Base-by-base conservation (phyloP, 129 eudicot genomes). In the Mikania micrantha region DNA sequence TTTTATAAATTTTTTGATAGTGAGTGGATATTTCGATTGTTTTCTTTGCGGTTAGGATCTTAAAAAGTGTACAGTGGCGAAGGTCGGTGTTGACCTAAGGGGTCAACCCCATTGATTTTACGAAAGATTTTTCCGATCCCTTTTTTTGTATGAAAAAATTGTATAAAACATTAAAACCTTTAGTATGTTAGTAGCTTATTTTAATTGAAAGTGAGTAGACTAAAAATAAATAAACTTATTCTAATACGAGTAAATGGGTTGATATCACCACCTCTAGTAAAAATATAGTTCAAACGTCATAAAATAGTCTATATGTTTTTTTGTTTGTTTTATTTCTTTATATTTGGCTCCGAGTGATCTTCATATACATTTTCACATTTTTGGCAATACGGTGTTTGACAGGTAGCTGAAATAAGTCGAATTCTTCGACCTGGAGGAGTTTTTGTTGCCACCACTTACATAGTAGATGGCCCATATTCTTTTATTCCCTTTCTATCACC, bases 371-470 rank as follows among this genome's bases (percentile, higher is more conserved):
- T 27, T 58, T 71, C 10, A 63, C 31, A 71, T 58, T 19, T 24
- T 44, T 74, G 24, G 32, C 7, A 1, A 44, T 22, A 16, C 21
- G 7, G 2, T 66, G 60, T 63, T 31, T 61, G 61, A 66, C 85
- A 91, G 98, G 94, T 91, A 19, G 98, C 98, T 75, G 98, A 91
- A 82, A 78, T 91, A 64, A 88, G 95, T 74, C 94, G 98, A 47
- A 85, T 91, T 15, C 78, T 91, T 28, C 74, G 87, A 66, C 96
- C 96, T 38, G 96, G 96, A 70, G 98, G 98, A 32, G 78, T 88
- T 25, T 91, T 91, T 78, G 96, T 91, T 69, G 97, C 96, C 44
- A 88, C 97, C 29, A 91, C 97, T 8, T 84, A 79, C 70, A 72
- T 85, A 22, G 25, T 82, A 4, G 94, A 90, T 42, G 96, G 90